These are phyloP conservation scores for Cenchrus fungigraminus DNA, from an alignment of 176 grass and related monocot genomes.

Conservation along the genomic window DNA sequence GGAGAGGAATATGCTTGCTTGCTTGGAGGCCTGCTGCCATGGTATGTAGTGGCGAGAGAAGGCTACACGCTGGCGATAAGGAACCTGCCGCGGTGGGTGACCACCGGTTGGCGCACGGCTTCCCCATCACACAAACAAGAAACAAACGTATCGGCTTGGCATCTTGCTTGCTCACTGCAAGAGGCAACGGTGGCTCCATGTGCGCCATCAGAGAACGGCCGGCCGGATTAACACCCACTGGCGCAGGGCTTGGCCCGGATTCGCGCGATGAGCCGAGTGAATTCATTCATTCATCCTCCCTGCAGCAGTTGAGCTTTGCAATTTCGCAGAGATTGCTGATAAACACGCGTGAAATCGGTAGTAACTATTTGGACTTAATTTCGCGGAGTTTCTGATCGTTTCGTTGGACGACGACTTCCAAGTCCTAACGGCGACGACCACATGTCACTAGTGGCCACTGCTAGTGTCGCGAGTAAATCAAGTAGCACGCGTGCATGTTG, in stretches of 20 bases:
- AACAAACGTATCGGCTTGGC: neutral
- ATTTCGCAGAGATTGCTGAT: too few species aligned
- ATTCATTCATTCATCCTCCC: too few species aligned
- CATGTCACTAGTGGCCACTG: neutral
- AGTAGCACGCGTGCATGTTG: neutral
- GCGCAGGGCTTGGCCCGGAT: too few species aligned
- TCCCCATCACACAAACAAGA: slow-evolving; percentile 17
- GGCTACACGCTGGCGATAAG: neutral
- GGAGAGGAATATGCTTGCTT: neutral
- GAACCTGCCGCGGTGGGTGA: neutral
- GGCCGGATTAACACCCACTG: too few species aligned
- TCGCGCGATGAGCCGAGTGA: too few species aligned
- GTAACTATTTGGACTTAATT: neutral
- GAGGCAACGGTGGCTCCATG: neutral
- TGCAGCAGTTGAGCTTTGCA: too few species aligned
- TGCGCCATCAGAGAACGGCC: neutral
- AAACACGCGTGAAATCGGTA: neutral
- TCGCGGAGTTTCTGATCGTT: neutral
- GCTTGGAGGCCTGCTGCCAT: too few species aligned
- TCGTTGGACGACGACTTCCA: neutral
- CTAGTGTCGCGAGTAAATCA: neutral
- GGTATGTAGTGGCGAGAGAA: neutral
- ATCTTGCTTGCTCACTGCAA: too few species aligned
- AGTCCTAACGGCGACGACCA: neutral
- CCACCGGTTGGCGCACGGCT: neutral